Percentiles rank a stretch among this genome's conserved stretches.
Evolutionary conservation across 257 asterid species (phyloP).

Genomic region (Apocynum venetum): DNA sequence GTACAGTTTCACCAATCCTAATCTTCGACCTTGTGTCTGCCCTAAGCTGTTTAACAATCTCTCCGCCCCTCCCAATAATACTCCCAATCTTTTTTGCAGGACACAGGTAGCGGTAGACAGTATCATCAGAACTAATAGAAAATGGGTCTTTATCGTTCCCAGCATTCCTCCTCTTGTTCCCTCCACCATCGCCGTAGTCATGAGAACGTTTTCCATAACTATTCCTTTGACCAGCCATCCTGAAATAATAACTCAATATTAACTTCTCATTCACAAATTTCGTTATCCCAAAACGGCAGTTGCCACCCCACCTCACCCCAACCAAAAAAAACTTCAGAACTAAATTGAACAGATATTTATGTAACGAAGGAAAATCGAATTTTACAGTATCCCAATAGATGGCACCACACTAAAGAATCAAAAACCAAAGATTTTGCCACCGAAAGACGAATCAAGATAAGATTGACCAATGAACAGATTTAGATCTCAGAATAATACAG

Average conservation of each 20-base stretch:
- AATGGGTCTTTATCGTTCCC: slow-evolving; percentile 63
- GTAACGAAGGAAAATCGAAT: not conserved
- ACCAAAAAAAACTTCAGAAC: not conserved
- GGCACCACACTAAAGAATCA: not conserved
- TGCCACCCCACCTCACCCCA: too few relatives aligned
- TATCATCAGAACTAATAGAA: slow-evolving; percentile 66
- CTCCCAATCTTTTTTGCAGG: slow-evolving; percentile 86
- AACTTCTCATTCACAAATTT: not conserved
- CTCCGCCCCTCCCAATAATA: slow-evolving; percentile 94
- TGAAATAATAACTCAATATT: slow-evolving; percentile 16
- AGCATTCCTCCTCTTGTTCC: slow-evolving; percentile 69
- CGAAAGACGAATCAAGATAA: not conserved
- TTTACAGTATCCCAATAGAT: not conserved
- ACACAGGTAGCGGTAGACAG: slow-evolving; percentile 82
- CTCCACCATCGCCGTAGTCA: slow-evolving; percentile 52
- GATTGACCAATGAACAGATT: not conserved
- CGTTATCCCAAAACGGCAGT: not conserved
- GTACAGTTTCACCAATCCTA: slow-evolving; percentile 87
- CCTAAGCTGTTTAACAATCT: slow-evolving; percentile 90
- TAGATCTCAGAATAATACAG: slow-evolving; percentile 12
- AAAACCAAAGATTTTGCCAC: not conserved
- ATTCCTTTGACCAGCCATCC: slow-evolving; percentile 89
- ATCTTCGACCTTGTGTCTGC: slow-evolving; percentile 83
- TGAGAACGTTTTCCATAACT: slow-evolving; percentile 71
- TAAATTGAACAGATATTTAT: not conserved